Conservation (phyloP, 306 rosid species). For the Crotalaria pallida region DNA sequence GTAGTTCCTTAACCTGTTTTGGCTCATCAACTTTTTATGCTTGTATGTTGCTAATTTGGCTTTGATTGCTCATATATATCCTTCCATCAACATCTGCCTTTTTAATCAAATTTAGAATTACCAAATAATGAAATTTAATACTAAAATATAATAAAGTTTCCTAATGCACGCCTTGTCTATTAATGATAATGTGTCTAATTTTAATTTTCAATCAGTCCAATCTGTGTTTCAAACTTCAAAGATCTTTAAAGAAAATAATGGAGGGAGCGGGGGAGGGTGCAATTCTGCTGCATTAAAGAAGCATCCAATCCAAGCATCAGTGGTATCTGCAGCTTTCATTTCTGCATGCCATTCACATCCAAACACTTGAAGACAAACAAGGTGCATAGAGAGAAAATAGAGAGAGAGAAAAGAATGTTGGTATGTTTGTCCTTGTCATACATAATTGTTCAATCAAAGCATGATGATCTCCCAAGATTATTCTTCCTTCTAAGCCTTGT, state of each 20-base stretch:
- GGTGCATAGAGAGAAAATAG: conserved; percentile 28
- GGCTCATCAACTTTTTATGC: conserved; percentile 30
- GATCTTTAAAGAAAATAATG: conserved; percentile 29
- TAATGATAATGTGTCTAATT: background rate
- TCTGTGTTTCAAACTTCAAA: conserved; percentile 24
- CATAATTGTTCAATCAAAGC: conserved; percentile 58
- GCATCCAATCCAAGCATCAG: conserved; percentile 41
- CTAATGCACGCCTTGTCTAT: conserved; percentile 37
- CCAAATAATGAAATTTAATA: conserved; percentile 33
- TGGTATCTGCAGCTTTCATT: conserved; percentile 66
- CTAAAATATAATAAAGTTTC: conserved; percentile 14
- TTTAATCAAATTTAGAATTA: background rate
- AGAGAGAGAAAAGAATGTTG: conserved; percentile 54
- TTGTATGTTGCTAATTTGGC: conserved; percentile 32
- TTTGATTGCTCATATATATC: conserved; percentile 16
- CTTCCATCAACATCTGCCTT: conserved; percentile 26
- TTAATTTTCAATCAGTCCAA: conserved; percentile 29
- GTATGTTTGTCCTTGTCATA: conserved; percentile 66
- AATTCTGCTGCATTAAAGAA: conserved; percentile 41
- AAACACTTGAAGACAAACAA: conserved; percentile 59
- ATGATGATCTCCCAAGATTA: conserved; percentile 44
- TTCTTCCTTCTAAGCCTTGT: conserved; percentile 40
- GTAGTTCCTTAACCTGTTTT: conserved; percentile 26
- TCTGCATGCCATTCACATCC: conserved; percentile 74
- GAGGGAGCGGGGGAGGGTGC: conserved; percentile 13